Evolutionary conservation across 441 rosid genomes (phyloP), one percentile per base, ranked within the genome.

Genomic region (Manihot esculenta): DNA sequence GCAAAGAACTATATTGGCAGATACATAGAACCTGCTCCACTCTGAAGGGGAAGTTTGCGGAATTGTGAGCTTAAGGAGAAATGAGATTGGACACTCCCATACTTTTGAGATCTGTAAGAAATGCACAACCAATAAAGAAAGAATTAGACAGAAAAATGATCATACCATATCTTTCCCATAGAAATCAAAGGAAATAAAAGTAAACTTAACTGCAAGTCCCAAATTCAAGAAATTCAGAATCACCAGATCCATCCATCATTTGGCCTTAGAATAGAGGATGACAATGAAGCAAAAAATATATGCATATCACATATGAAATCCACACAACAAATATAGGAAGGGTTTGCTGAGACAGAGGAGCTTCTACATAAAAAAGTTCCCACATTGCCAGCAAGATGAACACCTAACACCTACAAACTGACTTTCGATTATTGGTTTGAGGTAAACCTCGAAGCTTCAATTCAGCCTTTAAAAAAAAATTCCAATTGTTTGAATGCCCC

Each of bases 1-100:
- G 81, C 97, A 92, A 77, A 87, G 83, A 61, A 84, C 79, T 54
- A 90, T 87, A 77, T 94, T 94, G 65, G 93, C 94, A 47, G 97
- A 89, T 13, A 77, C 54, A 76, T 89, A 88, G 70, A 87, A 83
- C 77, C 96, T 72, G 81, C 79, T 92, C 97, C 99, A 90, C 69
- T 90, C 84, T 20, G 87, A 79, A 72, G 96, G 94, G 67, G 91
- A 79, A 49, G 89, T 77, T 75, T 86, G 89, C 2, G 96, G 99
- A 68, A 94, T 92, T 5, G 99, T 92, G 69, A 90, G 88, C 81
- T 79, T 85, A 67, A 94, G 83, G 76, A 88, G 69, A 74, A 87
- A 70, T 45, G 85, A 65, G 65, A 94, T 84, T 12, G 99, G 97
- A 76, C 81, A 72, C 70, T 89, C 88, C 99, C 93, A 92, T 30